Conservation (phyloP, 2,329 filamentous ascomycete genomes). For the Talaromyces rugulosus region DNA sequence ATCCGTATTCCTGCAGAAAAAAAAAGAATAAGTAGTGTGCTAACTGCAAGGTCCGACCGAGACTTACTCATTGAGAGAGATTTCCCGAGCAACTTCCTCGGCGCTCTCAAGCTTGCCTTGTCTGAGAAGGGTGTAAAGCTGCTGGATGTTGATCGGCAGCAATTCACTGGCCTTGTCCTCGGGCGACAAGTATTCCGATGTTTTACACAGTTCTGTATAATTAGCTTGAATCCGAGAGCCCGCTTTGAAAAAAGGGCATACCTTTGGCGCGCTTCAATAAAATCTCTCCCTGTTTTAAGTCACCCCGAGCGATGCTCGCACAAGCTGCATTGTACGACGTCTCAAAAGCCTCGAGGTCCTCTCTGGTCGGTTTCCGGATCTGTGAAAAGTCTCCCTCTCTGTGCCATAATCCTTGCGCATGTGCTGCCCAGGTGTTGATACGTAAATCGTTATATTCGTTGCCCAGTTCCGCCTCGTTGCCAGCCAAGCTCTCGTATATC, state of each 20-base stretch:
- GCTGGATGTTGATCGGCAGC: slow-evolving; percentile 58
- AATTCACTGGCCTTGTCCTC: slow-evolving; percentile 58
- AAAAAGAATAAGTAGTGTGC: slow-evolving; percentile 7
- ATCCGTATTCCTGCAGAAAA: slow-evolving; percentile 48
- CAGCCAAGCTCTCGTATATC: slow-evolving; percentile 50
- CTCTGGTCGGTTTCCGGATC: slow-evolving; percentile 52
- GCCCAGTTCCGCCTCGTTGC: slow-evolving; percentile 32
- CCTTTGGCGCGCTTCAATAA: slow-evolving; percentile 57
- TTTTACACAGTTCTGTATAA: slow-evolving; percentile 52
- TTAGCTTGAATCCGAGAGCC: not conserved
- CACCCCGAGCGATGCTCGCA: slow-evolving; percentile 57
- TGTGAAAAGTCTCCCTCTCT: slow-evolving; percentile 48
- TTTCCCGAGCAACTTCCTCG: slow-evolving; percentile 46
- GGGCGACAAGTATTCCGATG: slow-evolving; percentile 55
- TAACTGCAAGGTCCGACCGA: not conserved
- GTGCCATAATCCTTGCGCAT: slow-evolving; percentile 60
- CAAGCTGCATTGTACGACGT: slow-evolving; percentile 64
- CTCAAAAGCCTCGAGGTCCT: slow-evolving; percentile 61
- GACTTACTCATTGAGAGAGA: slow-evolving; percentile 50
- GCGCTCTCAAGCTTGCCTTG: slow-evolving; percentile 55
- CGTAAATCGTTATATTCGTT: slow-evolving; percentile 57
- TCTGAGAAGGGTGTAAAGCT: slow-evolving; percentile 55
- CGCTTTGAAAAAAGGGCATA: slow-evolving; percentile 18
- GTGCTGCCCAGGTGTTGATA: slow-evolving; percentile 58
- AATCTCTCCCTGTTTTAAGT: slow-evolving; percentile 54